Evolutionary conservation across 139 green algal species (phyloP), one percentile per base, ranked within the genome.

Genomic region (Volvox africanus): DNA sequence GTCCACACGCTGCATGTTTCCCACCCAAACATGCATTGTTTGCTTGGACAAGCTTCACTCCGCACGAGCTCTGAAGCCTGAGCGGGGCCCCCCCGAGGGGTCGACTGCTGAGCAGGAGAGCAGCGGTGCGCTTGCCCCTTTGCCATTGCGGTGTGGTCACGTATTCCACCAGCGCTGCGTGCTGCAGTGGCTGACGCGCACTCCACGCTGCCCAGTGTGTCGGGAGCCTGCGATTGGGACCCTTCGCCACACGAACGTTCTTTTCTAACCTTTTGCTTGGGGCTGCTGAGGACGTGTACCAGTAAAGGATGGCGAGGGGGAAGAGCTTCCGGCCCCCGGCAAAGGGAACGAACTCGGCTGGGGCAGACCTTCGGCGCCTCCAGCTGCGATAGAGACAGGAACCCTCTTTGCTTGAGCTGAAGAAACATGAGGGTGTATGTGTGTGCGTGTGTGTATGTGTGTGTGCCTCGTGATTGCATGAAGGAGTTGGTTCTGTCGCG

Each of bases 131-230:
- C 44, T n/a, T 9, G 32, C 28, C 32, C 3, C 30, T 26, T 30
- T n/a, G 67, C 37, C 62, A 71, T 32, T 89, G 69, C 84, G 84
- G 17, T 89, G 84, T 22, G 84, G 84, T 0, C 84, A 89, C 69
- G 26, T 30, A 6, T 89, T 82, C n/a, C 69, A 89, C 84, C 28
- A 6, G 37, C 20, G 18, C 37, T 82, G 84, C n/a, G 19, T 82
- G 1, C 37, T 82, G 37, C 18, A 21, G 37, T 89, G 84, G 84
- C 69, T 89, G 16, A 9, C 20, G 28, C 84, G 84, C 17, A 37
- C 1, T 6, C 28, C 69, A 30, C 26, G 84, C 16, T 89, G 84
- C 30, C 69, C 84, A 6, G 37, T 89, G 69, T 89, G 84, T 35
- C 84, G 84, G 6, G 84, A 89, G 84, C 84, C 68, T 18, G 84